Evolutionary conservation across 345 rosid genomes (phyloP).

Genomic region (Boechera divaricarpa): DNA sequence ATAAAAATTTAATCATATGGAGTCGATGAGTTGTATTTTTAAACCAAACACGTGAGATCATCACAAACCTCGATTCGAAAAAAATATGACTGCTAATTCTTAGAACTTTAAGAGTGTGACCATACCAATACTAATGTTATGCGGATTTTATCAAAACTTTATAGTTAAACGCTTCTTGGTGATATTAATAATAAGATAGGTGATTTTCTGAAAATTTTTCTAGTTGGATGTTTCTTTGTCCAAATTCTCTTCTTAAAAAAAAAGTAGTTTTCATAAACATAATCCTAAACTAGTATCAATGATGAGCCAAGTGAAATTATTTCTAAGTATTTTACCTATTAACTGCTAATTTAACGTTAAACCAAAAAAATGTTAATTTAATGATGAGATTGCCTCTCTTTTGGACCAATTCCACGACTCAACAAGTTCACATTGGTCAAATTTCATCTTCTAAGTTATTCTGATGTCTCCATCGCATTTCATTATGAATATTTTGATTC

Average conservation of each 20-base stretch:
- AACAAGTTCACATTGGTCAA: slow-evolving; percentile 25
- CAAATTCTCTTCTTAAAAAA: background rate
- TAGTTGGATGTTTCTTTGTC: background rate
- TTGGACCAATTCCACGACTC: slow-evolving; percentile 30
- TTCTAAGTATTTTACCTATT: background rate
- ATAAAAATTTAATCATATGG: background rate
- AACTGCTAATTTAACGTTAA: background rate
- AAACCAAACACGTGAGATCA: background rate
- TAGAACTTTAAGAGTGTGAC: too few relatives aligned
- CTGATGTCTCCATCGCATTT: slow-evolving; percentile 13
- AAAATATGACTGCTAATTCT: background rate
- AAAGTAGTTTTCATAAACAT: background rate
- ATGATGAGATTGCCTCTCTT: slow-evolving; percentile 4
- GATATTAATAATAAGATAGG: too few relatives aligned
- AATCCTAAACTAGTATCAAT: background rate
- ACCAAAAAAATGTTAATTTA: background rate
- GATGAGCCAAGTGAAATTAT: background rate
- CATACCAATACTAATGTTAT: too few relatives aligned
- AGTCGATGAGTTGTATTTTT: background rate
- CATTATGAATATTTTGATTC: slow-evolving; percentile 3
- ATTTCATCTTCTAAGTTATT: background rate
- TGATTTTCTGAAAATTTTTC: too few relatives aligned
- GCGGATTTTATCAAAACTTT: too few relatives aligned
- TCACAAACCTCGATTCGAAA: background rate
- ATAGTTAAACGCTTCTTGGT: too few relatives aligned